Percentiles rank a stretch among this genome's conserved stretches.
phyloP scores from a whole-genome alignment of 108 stramenopile genomes.

The Asterionellopsis glacialis region DNA sequence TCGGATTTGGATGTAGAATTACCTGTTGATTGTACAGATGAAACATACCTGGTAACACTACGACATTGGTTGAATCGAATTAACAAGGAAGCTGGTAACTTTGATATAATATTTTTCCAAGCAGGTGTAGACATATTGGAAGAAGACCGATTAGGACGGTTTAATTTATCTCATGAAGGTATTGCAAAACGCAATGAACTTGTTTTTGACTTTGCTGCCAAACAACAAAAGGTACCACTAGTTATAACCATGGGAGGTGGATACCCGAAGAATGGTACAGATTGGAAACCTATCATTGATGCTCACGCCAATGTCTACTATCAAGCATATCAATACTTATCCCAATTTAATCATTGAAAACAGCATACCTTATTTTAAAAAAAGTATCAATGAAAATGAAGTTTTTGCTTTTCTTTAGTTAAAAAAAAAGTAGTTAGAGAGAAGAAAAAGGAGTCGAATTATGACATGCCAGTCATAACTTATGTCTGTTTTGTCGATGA shows the following conservation, averaged over 20 bases:
- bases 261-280: constrained; percentile 47
- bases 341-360: too few species aligned
- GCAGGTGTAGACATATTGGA: constrained; percentile 82
- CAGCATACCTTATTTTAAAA: too few species aligned
- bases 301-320: constrained; percentile 74
- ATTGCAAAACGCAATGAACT: constrained; percentile 59
- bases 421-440: too few species aligned
- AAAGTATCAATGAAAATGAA: too few species aligned
- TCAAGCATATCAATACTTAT: constrained; percentile 57
- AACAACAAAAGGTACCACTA: constrained; percentile 41
- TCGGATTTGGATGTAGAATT: constrained; percentile 82
- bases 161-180: constrained; percentile 49
- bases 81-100: constrained; percentile 27
- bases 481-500: too few species aligned
- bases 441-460: too few species aligned
- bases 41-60: constrained; percentile 65
- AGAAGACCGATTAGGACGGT: constrained; percentile 74
- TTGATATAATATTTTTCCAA: constrained; percentile 80
- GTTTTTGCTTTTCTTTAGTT: too few species aligned
- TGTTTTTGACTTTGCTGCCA: constrained; percentile 48
- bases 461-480: too few species aligned
- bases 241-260: constrained; percentile 88
- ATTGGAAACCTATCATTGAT: constrained; percentile 65
- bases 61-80: constrained; percentile 68
- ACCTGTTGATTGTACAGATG: constrained; percentile 63